phyloP scores from a whole-genome alignment of 2,329 filamentous ascomycete genomes.

The Diaporthe sp. region DNA sequence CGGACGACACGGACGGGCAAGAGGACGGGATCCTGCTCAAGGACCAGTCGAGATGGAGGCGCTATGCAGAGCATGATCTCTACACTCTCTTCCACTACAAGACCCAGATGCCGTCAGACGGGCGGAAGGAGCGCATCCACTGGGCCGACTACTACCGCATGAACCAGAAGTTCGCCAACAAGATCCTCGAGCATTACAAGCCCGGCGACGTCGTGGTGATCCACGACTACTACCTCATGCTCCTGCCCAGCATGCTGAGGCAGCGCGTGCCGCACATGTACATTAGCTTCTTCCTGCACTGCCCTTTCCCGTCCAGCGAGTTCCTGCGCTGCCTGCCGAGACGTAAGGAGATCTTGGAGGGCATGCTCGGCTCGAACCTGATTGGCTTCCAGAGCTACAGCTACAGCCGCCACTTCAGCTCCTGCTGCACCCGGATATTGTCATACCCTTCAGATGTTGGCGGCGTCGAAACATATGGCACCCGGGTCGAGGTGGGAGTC shows the following conservation, averaged over 20 bases:
- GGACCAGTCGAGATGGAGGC: slow-evolving; percentile 87
- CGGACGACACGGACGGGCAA: slow-evolving; percentile 76
- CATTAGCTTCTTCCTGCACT: slow-evolving; percentile 94
- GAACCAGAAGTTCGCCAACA: slow-evolving; percentile 92
- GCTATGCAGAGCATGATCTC: slow-evolving; percentile 90
- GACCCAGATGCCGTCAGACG: slow-evolving; percentile 89
- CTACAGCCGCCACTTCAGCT: slow-evolving; percentile 94
- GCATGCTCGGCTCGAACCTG: slow-evolving; percentile 90
- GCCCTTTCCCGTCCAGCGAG: slow-evolving; percentile 95
- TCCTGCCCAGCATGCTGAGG: slow-evolving; percentile 88
- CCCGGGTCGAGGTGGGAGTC: slow-evolving; percentile 89
- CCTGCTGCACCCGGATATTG: slow-evolving; percentile 90
- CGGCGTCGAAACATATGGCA: slow-evolving; percentile 89
- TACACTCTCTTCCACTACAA: slow-evolving; percentile 98
- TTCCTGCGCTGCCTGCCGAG: slow-evolving; percentile 90
- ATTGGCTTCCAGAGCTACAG: slow-evolving; percentile 96
- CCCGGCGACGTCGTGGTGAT: slow-evolving; percentile 93
- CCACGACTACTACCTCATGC: slow-evolving; percentile 93
- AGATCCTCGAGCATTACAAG: slow-evolving; percentile 88
- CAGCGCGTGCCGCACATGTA: slow-evolving; percentile 90
- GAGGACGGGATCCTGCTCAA: slow-evolving; percentile 78
- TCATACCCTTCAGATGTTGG: slow-evolving; percentile 89
- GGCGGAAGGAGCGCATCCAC: slow-evolving; percentile 80
- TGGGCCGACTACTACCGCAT: slow-evolving; percentile 95
- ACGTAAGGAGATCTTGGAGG: slow-evolving; percentile 90